Evolutionary conservation across 148 eudicot species (phyloP).

Genomic region (Drosera capensis): DNA sequence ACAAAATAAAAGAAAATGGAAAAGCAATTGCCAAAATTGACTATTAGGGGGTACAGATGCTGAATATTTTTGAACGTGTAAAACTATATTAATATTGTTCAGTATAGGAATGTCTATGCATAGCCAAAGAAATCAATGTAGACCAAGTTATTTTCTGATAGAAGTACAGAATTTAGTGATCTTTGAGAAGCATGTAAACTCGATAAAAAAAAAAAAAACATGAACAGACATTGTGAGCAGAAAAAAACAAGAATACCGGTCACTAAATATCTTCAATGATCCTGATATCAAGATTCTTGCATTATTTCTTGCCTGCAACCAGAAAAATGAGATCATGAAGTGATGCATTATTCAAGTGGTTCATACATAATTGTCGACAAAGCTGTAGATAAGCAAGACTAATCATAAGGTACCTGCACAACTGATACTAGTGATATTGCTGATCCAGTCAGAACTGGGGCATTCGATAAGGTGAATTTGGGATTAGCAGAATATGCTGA

Average conservation of each 20-base stretch:
- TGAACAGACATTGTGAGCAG: not conserved
- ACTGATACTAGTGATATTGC: conserved; percentile 55
- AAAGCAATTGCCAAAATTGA: too few relatives aligned
- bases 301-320: conserved; percentile 73
- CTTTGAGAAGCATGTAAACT: too few relatives aligned
- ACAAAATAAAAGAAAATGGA: too few relatives aligned
- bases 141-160: too few relatives aligned
- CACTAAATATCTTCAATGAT: conserved; percentile 67
- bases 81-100: too few relatives aligned
- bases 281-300: conserved; percentile 71
- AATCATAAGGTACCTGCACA: conserved; percentile 30
- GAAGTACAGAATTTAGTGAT: too few relatives aligned
- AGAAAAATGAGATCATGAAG: too few relatives aligned
- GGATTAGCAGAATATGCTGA: conserved; percentile 57
- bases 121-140: too few relatives aligned
- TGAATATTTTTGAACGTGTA: too few relatives aligned
- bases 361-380: not conserved
- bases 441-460: conserved; percentile 47
- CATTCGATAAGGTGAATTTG: conserved; percentile 24
- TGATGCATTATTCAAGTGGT: not conserved
- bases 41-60: too few relatives aligned
- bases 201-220: not conserved
- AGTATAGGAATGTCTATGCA: too few relatives aligned
- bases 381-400: not conserved
- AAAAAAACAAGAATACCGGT: conserved; percentile 26